Percentiles rank a stretch among this genome's conserved stretches.
Evolutionary conservation across 208 protist species (phyloP).

Genomic region (Trypanosoma melophagium): DNA sequence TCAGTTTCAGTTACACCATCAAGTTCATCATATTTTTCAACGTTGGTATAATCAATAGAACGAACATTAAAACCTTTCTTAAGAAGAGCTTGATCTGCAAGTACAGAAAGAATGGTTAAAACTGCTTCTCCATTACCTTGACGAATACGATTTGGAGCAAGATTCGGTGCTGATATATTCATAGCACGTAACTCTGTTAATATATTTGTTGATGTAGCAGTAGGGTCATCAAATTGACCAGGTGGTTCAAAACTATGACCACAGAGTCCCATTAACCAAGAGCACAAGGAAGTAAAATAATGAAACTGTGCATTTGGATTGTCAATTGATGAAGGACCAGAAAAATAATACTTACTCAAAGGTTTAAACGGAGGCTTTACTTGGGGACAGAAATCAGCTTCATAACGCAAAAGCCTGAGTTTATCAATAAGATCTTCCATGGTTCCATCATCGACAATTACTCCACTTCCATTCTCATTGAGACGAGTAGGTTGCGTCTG

Average conservation of each 20-base stretch:
- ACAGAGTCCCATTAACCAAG: conserved; percentile 85
- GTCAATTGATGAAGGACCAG: conserved; percentile 69
- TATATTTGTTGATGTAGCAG: conserved; percentile 82
- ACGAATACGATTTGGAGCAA: conserved; percentile 83
- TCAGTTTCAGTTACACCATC: conserved; percentile 71
- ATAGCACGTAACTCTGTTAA: conserved; percentile 74
- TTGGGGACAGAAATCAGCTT: conserved; percentile 69
- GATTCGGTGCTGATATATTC: conserved; percentile 66
- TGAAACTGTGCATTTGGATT: conserved; percentile 90
- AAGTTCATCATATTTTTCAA: conserved; percentile 83
- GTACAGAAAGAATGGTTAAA: conserved; percentile 59
- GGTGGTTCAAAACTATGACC: conserved; percentile 69
- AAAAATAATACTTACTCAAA: conserved; percentile 81
- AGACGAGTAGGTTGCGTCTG: conserved; percentile 18
- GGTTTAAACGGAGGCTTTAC: conserved; percentile 84
- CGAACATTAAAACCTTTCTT: conserved; percentile 59
- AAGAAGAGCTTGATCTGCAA: conserved; percentile 75
- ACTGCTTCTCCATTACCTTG: conserved; percentile 85
- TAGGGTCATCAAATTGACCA: conserved; percentile 90
- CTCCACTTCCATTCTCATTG: conserved; percentile 13
- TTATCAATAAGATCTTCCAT: conserved; percentile 89
- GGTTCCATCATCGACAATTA: conserved; percentile 63
- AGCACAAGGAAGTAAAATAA: conserved; percentile 88
- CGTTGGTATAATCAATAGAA: conserved; percentile 68
- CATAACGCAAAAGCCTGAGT: conserved; percentile 77